Base-by-base conservation (phyloP, 345 rosid species). In the Clausena lansium region DNA sequence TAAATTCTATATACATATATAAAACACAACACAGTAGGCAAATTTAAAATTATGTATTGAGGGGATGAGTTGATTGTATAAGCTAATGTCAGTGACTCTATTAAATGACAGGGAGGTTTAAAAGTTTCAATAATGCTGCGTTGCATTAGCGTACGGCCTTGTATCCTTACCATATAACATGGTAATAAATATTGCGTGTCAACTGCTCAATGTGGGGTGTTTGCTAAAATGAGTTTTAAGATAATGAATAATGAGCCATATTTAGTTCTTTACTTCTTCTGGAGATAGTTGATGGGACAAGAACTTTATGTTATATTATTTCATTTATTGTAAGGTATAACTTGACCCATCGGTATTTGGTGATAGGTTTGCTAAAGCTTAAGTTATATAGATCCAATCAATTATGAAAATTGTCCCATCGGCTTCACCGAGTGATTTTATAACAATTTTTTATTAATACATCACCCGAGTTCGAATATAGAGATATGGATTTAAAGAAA, bases 81-180 rank as follows among this genome's bases (percentile, higher is more conserved):
- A 15, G 45, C 24, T 62, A 63, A 14, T 39, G 76, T 68, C 11
- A 50, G 13, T 13, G 50, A 45, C 17, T 45, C 50, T 11, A 45
- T 45, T 45, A 13, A 27, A 58, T 70, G 74, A 58, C 36, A n/a
- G 54, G 4, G 36, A 0, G 66, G 67, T 66, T 78, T 64, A 75
- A 70, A 8, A 28, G n/a, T 45, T 70, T 78, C 76, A 63, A 61
- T 69, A 15, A 35, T 6, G 36, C 6, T 4, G 27, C 39, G 5
- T 58, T 60, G 15, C 11, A 1, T 69, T 60, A 20, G 63, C 68
- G 80, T 68, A 72, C 76, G 35, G 77, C 39, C 45, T 59, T 80
- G 77, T 74, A 77, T 70, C 77, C 71, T 45, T 28, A 45, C 24
- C 81, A n/a, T 25, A 74, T n/a, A 64, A 57, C 83, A 57, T 45